Percentiles rank a stretch among this genome's conserved stretches.
Evolutionary conservation across 179 eudicot species (phyloP).

Genomic region (Silene vulgaris): DNA sequence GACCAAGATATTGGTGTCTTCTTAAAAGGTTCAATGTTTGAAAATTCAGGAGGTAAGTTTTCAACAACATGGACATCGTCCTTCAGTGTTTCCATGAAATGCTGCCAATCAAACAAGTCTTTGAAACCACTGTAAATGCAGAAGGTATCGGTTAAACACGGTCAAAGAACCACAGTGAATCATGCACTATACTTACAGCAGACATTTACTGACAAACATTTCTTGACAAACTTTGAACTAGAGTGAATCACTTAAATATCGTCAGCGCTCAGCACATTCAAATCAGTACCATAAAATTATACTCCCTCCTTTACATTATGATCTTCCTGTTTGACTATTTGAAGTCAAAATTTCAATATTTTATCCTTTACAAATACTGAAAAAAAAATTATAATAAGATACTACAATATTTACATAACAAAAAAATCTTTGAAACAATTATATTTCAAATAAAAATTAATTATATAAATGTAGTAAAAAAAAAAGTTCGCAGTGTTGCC

Average conservation of each 20-base stretch:
- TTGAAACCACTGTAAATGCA: conserved; percentile 80
- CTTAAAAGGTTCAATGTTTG: conserved; percentile 60
- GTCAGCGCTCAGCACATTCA: neutral
- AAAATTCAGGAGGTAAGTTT: conserved; percentile 57
- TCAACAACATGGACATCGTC: conserved; percentile 82
- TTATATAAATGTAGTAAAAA: neutral
- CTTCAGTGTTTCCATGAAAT: conserved; percentile 73
- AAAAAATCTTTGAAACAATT: neutral
- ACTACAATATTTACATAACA: neutral
- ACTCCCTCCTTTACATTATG: neutral
- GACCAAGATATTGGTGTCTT: conserved; percentile 98
- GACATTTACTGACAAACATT: neutral
- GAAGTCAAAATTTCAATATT: no score
- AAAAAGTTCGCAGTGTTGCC: neutral
- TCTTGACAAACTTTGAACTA: neutral
- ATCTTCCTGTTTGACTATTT: no score
- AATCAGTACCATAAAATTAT: neutral
- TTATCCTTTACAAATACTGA: no score
- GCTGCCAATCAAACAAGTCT: conserved; percentile 91
- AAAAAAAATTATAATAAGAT: no score
- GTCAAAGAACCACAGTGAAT: neutral
- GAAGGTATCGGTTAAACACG: conserved; percentile 12
- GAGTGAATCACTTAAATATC: neutral
- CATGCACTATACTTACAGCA: neutral
- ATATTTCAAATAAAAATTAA: no score